phyloP scores from a whole-genome alignment of 495 filamentous ascomycete genomes.

The Aspergillus leporis region DNA sequence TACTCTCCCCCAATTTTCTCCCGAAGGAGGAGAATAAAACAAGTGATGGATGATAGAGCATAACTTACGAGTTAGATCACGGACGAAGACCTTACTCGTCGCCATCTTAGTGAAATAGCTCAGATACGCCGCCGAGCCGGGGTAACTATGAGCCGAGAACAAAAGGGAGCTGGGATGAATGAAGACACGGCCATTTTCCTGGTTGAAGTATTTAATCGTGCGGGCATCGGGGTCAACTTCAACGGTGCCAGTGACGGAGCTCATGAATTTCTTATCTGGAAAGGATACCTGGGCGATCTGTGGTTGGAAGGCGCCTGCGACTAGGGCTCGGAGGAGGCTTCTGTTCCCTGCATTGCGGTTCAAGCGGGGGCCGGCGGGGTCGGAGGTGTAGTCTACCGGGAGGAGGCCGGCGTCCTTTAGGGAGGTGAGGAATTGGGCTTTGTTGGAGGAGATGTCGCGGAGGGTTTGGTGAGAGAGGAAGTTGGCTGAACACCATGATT shows the following conservation, averaged over 20 bases:
- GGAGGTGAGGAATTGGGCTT: slow-evolving; percentile 80
- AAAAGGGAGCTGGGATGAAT: slow-evolving; percentile 85
- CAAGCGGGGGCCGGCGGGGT: slow-evolving; percentile 26
- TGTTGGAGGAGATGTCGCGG: slow-evolving; percentile 82
- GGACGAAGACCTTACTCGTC: slow-evolving; percentile 84
- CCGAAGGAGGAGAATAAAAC: not conserved
- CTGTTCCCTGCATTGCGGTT: slow-evolving; percentile 54
- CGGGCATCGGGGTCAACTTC: slow-evolving; percentile 90
- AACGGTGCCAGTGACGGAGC: slow-evolving; percentile 79
- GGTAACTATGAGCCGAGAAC: slow-evolving; percentile 76
- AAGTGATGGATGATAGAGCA: too few species aligned
- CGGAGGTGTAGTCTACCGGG: slow-evolving; percentile 47
- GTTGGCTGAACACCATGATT: slow-evolving; percentile 81
- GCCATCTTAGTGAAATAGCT: slow-evolving; percentile 88
- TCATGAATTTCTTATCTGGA: slow-evolving; percentile 92
- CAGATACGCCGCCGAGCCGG: slow-evolving; percentile 67
- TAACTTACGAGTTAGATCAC: slow-evolving; percentile 82
- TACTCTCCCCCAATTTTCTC: not conserved
- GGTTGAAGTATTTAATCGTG: slow-evolving; percentile 87
- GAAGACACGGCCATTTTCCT: slow-evolving; percentile 86
- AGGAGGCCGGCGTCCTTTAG: slow-evolving; percentile 85
- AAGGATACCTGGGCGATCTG: slow-evolving; percentile 89
- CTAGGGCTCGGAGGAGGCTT: slow-evolving; percentile 77
- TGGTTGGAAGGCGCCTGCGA: slow-evolving; percentile 89
- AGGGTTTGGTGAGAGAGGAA: slow-evolving; percentile 84